Base-by-base conservation (phyloP, 495 filamentous ascomycete species). In the Parathielavia hyrcaniae region DNA sequence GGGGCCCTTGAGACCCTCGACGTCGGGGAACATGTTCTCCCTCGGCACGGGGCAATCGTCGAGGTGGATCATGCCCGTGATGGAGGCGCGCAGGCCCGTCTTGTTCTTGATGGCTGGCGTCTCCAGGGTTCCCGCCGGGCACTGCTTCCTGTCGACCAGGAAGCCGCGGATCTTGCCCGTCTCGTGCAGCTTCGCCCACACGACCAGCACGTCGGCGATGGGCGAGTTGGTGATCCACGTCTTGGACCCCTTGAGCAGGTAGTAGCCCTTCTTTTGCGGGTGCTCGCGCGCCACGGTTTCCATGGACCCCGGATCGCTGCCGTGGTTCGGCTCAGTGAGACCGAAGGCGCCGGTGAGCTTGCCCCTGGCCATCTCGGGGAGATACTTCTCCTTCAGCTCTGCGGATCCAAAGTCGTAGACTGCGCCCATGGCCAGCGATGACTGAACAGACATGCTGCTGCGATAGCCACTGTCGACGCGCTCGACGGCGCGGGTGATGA, bases 191-290 rank as follows among this genome's bases (percentile, higher is more conserved):
- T 96, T 97, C 6, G 92, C 93, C 93, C 93, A 98, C 9, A 98
- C 88, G 50, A 98, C 73, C 53, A 97, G 73, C 13, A 98, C 75
- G 65, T 98, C 92, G 6, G 91, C 82, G 61, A 97, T 96, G 30
- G 93, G 93, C 12, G 88, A 92, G 76, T 97, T 98, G 44, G 93
- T 97, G 65, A 98, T 98, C 93, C 93, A 98, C 0, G 95, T 97
- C 79, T 98, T 98, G 43, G 89, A 77, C 2, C 93, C 93, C 43
- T 82, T 87, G 35, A 98, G 73, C 36, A 86, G 79, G 53, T 87
- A 88, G 64, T 88, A 87, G 5, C 91, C 91, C 66, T 89, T 85
- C 78, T 95, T 95, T 4, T 81, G 84, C 3, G 93, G 89, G 70
- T 97, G 92, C 49, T 85, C 85, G 61, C 86, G 87, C 4, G 93